Evolutionary conservation across 202 grass and related monocot species (phyloP), one percentile per base, ranked within the genome.

Genomic region (Zizania palustris): DNA sequence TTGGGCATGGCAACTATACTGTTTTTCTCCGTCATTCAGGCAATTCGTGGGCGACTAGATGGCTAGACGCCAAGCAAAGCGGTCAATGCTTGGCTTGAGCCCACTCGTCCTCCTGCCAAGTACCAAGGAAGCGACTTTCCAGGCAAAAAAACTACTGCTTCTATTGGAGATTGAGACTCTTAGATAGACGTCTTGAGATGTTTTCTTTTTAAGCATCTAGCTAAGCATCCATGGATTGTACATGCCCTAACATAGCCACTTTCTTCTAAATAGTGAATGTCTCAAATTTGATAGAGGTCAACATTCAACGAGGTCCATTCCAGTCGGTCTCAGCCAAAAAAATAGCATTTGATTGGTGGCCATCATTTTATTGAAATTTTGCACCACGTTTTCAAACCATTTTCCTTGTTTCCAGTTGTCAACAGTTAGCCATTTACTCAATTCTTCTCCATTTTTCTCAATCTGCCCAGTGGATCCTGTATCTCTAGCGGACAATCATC

Each of bases 381-480:
- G 43, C 34, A 54, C 37, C 39, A 45, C 37, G 62, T 40, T 41
- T 65, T 41, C 53, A 16, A 73, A 71, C 35, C 53, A 37, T 62
- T 73, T 53, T 9, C 14, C 38, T 82, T 82, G 18, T 53, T 69
- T 63, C 68, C 60, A 16, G 12, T 68, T 11, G 8, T 54, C 70
- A 73, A 36, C 39, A 65, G 22, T 62, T 78, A 60, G 67, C 9
- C 7, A 67, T n/a, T n/a, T n/a, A n/a, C n/a, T n/a, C n/a, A n/a
- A 41, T 22, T 45, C 10, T 21, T 16, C 21, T 61, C 61, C 14
- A 13, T 39, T 78, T 74, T 75, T 80, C 36, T 69, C 59, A 6
- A n/a, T 82, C n/a, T n/a, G 12, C 78, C 45, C 69, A 73, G 12
- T 74, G 57, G 18, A 7, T 41, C 68, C 69, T 40, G 58, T 20